These are phyloP conservation scores for Nitzschia sp. DNA, from an alignment of 108 stramenopile genomes.

Conservation along the genomic window DNA sequence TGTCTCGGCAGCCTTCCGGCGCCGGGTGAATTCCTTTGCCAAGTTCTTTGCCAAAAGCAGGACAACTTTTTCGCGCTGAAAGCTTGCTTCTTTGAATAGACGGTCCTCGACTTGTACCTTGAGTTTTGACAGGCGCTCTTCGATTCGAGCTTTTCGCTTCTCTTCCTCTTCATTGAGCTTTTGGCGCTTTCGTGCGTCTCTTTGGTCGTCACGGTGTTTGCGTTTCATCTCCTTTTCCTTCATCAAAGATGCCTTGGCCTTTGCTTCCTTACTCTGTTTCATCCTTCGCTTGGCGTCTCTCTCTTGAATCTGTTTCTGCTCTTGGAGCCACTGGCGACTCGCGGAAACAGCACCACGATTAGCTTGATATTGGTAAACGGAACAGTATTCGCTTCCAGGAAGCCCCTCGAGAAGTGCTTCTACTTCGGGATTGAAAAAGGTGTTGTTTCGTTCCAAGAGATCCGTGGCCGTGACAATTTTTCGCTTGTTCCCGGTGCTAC, in stretches of 20 bases:
- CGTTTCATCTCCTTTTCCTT: constrained; percentile 59
- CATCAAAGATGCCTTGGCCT: constrained; percentile 33
- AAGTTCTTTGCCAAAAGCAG: constrained; percentile 59
- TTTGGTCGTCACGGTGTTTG: constrained; percentile 58
- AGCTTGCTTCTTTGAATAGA: constrained; percentile 68
- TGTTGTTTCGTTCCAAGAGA: constrained; percentile 72
- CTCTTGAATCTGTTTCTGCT: constrained; percentile 47
- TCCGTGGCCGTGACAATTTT: constrained; percentile 74
- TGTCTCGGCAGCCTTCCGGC: constrained; percentile 69
- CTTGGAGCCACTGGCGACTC: constrained; percentile 60
- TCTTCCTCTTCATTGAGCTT: constrained; percentile 77
- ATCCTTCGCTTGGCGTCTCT: constrained; percentile 41
- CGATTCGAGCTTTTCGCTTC: constrained; percentile 64
- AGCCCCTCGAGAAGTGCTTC: constrained; percentile 80
- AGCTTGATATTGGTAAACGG: constrained; percentile 59
- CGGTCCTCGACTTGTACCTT: constrained; percentile 78
- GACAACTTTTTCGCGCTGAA: constrained; percentile 71
- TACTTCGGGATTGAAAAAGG: constrained; percentile 76
- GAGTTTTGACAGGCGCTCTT: constrained; percentile 71
- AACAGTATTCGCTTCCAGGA: constrained; percentile 73
- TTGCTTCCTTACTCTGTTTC: constrained; percentile 43
- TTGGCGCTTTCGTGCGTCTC: constrained; percentile 59
- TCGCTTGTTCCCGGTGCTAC: constrained; percentile 77
- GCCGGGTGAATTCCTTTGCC: constrained; percentile 65
- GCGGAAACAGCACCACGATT: constrained; percentile 41